Evolutionary conservation across 2,329 filamentous ascomycete genomes (phyloP), one percentile per base, ranked within the genome.

Genomic region (Phialemonium atrogriseum): DNA sequence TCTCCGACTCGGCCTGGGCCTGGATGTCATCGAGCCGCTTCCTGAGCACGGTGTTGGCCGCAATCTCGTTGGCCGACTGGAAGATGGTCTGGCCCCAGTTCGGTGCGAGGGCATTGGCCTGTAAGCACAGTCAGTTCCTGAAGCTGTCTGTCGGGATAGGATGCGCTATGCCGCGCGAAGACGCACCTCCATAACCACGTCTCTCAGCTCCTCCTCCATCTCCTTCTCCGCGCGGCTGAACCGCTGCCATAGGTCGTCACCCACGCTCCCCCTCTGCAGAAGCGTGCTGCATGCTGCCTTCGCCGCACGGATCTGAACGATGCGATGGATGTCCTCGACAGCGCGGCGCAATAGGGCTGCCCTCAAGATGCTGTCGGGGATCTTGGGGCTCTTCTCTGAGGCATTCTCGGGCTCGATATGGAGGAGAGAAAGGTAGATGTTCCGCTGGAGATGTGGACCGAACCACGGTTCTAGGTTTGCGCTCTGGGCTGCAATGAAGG

Each of bases 1-100:
- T 84, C 62, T 96, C 91, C 24, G 76, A 65, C 8, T 73, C 68
- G 2, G 77, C 66, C 49, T 84, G 80, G 17, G 67, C 62, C 47
- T 88, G 78, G 36, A 94, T 77, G 40, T 87, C 81, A 27, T 79
- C 73, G 13, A 94, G 69, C 30, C 80, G 74, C 43, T 80, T 69
- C 44, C 86, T 83, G 50, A 94, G 72, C 27, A 78, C 62, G 24
- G 75, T 73, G 62, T 95, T 95, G 51, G 86, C 81, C 37, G 83
- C 78, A 60, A 98, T 95, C 60, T 98, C 91, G 59, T 94, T 94
- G 34, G 91, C 91, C 27, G 84, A 88, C 59, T 98, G 91, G 73
- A 98, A 98, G 56, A 98, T 96, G 35, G 75, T 77, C 53, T 91
- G 80, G 39, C 91, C 91, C 91, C 91, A 98, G 56, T 81, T 80